Evolutionary conservation across 1,284 basidiomycete genomes (phyloP).

Genomic region (Retiboletus flavoniger): DNA sequence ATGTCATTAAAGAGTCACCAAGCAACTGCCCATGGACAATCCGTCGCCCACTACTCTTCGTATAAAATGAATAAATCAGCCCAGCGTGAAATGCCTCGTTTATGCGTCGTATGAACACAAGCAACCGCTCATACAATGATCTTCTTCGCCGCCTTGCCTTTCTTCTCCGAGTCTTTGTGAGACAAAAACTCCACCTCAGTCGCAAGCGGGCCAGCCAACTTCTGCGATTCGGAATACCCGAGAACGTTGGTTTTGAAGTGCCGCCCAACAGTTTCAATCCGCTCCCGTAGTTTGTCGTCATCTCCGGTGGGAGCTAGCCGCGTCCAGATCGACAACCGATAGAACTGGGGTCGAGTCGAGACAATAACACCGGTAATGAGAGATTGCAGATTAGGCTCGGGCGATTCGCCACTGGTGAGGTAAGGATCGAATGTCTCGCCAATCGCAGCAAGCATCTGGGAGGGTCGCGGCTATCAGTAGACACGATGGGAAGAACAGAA

Average conservation of each 20-base stretch:
- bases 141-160: slow-evolving; percentile 82
- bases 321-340: slow-evolving; percentile 97
- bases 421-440: slow-evolving; percentile 94
- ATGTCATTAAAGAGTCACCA: slow-evolving; percentile 27
- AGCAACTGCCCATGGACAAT: slow-evolving; percentile 22
- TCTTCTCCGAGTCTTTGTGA: slow-evolving; percentile 95
- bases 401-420: slow-evolving; percentile 49
- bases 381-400: slow-evolving; percentile 53
- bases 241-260: slow-evolving; percentile 93
- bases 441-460: slow-evolving; percentile 95
- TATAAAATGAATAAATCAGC: slow-evolving; percentile 37
- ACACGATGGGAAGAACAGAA: slow-evolving; percentile 2
- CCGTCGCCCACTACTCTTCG: slow-evolving; percentile 25
- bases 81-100: slow-evolving; percentile 17
- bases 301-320: slow-evolving; percentile 69
- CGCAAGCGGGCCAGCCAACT: slow-evolving; percentile 77
- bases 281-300: slow-evolving; percentile 59
- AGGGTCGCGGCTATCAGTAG: slow-evolving; percentile 3
- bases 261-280: slow-evolving; percentile 66
- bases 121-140: slow-evolving; percentile 56
- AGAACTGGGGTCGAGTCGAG: slow-evolving; percentile 92
- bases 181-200: slow-evolving; percentile 94
- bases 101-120: slow-evolving; percentile 18
- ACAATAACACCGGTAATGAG: slow-evolving; percentile 96
- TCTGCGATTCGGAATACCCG: slow-evolving; percentile 73